Conservation (phyloP, 768 basidiomycete species). For the Naematelia aurantialba region DNA sequence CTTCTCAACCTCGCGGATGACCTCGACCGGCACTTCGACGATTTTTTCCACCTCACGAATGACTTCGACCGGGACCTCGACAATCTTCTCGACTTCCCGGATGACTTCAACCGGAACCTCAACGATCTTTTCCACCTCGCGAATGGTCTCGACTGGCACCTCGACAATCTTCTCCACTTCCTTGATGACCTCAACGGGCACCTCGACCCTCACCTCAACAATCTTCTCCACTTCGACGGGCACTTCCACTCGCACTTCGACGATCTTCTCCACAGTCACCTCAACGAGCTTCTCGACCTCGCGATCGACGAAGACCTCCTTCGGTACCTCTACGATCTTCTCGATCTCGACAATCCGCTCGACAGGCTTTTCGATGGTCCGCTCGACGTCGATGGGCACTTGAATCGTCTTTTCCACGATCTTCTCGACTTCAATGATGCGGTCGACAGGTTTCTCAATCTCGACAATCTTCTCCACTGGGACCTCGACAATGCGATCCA, state of each 20-base stretch:
- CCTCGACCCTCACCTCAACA: constrained; percentile 38
- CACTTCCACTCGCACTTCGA: constrained; percentile 39
- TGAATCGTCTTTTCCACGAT: constrained; percentile 35
- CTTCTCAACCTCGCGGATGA: constrained; percentile 37
- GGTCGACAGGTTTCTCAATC: constrained; percentile 29
- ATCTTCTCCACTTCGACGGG: constrained; percentile 40
- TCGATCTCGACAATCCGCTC: constrained; percentile 24
- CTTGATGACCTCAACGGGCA: constrained; percentile 37
- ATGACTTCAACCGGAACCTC: constrained; percentile 29
- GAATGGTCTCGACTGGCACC: constrained; percentile 39
- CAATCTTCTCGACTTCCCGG: constrained; percentile 40
- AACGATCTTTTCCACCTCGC: constrained; percentile 38
- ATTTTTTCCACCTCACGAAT: constrained; percentile 41
- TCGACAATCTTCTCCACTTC: constrained; percentile 39
- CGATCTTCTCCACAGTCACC: constrained; percentile 34
- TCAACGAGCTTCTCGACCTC: constrained; percentile 46
- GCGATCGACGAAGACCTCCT: constrained; percentile 39
- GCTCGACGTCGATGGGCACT: constrained; percentile 29
- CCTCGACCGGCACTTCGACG: constrained; percentile 37
- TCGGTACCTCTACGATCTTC: too few relatives aligned
- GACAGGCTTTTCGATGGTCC: constrained; percentile 33
- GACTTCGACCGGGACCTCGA: constrained; percentile 39
- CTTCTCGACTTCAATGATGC: constrained; percentile 32
- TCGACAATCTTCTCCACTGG: constrained; percentile 34
- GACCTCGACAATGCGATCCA: constrained; percentile 35